Evolutionary conservation across 345 rosid genomes (phyloP), one percentile per base, ranked within the genome.

Genomic region (Acer yangbiense): DNA sequence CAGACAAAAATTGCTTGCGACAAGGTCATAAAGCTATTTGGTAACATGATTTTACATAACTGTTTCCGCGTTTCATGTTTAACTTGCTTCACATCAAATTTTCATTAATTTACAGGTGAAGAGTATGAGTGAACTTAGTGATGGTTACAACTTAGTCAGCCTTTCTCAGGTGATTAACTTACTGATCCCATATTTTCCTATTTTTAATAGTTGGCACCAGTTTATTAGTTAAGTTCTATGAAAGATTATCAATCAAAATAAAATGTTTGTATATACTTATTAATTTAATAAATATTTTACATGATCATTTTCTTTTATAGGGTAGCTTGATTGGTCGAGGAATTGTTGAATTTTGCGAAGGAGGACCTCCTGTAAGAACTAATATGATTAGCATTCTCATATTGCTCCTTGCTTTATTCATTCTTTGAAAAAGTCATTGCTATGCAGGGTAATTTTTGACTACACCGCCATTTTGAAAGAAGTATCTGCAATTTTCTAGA

Each of bases 1-100:
- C 94, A 95, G 98, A 89, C 92, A 39, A 79, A 83, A 9, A 79
- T 86, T 88, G 98, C 89, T 78, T 95, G 98, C 81, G 95, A 91
- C 76, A 87, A 93, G 98, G 98, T 94, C 39, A 29, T 75, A 68
- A 82, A 23, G 78, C 81, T 65, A 27, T 77, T 75, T 48, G 75
- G 84, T 70, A 78, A 78, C 60, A 32, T 78, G 2, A 43, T 71
- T 63, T 41, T 16, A 9, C 25, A 27, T 65, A 67, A 48, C 13
- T 25, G 9, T 67, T 71, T 69, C 65, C 21, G 46, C 27, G 60
- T 44, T 67, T 46, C 29, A 60, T 70, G 55, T 81, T 76, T 29
- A 50, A 73, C 71, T 41, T 63, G 20, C 60, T 52, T 68, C 72
- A 21, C 57, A 41, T 20, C 35, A 32, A 50, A 70, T 74, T 52